A percentile compares a stretch with the other conserved stretches of the same genome.
These are phyloP conservation scores for Mucor sp. DNA, from an alignment of 371 early-diverging fungal species.

Conservation along the genomic window DNA sequence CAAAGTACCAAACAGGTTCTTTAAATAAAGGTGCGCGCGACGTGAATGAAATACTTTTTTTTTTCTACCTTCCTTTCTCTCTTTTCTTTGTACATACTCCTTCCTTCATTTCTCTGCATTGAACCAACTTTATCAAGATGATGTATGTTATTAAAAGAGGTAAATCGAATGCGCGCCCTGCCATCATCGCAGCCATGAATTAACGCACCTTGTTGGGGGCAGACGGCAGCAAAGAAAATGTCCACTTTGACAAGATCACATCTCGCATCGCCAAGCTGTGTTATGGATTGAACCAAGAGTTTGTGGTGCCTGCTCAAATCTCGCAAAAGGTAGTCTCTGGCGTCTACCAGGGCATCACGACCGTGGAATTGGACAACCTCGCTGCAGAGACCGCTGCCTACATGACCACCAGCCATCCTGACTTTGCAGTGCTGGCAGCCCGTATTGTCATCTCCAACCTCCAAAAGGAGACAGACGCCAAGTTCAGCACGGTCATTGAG, in stretches of 20 bases:
- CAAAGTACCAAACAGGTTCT: not conserved
- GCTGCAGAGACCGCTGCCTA: conserved; percentile 98
- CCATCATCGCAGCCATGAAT: not conserved
- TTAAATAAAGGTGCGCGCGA: conserved; percentile 14
- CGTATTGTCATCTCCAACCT: conserved; percentile 97
- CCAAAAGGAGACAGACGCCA: conserved; percentile 95
- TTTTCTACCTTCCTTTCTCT: not conserved
- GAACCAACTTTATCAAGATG: not conserved
- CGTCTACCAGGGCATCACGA: conserved; percentile 96
- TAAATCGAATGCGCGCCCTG: conserved; percentile 23
- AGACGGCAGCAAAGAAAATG: conserved; percentile 90
- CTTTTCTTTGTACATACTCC: conserved; percentile 1
- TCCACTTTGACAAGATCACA: conserved; percentile 93
- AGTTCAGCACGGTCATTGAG: conserved; percentile 89
- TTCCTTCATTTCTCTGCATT: not conserved
- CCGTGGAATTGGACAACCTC: conserved; percentile 95
- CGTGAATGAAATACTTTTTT: conserved; percentile 13
- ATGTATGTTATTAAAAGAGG: conserved; percentile 85
- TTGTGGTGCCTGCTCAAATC: conserved; percentile 88
- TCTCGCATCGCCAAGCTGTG: conserved; percentile 91
- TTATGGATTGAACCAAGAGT: conserved; percentile 91
- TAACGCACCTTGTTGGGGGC: not conserved
- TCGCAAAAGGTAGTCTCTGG: conserved; percentile 96
- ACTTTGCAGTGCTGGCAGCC: conserved; percentile 97
- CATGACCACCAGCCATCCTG: conserved; percentile 97